These are phyloP conservation scores for Phytophthora parvispora DNA, from an alignment of 352 stramenopile species.

Conservation along the genomic window DNA sequence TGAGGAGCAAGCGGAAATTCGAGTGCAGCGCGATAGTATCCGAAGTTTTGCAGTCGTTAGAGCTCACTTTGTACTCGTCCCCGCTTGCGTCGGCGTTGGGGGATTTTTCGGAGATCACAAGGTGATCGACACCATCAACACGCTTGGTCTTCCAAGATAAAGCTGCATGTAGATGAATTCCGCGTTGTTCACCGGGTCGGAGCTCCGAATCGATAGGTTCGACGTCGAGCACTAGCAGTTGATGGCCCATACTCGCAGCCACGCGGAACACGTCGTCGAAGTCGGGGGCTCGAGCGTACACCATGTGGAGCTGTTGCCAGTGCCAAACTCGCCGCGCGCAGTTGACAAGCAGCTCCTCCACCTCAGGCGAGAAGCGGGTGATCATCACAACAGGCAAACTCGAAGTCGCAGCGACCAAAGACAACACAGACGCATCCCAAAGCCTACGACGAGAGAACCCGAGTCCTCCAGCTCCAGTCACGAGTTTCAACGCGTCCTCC, in stretches of 20 bases:
- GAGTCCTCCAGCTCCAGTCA: slow-evolving; percentile 12
- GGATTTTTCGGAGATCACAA: slow-evolving; percentile 15
- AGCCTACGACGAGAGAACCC: slow-evolving; percentile 58
- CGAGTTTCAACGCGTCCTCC: slow-evolving; percentile 22
- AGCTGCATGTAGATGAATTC: slow-evolving; percentile 20
- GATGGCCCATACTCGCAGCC: slow-evolving; percentile 56
- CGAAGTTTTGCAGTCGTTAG: neutral
- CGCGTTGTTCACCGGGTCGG: neutral
- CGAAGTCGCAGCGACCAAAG: slow-evolving; percentile 26
- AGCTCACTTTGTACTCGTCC: neutral
- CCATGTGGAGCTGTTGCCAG: slow-evolving; percentile 58
- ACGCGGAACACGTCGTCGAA: slow-evolving; percentile 41
- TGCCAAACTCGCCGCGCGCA: slow-evolving; percentile 50
- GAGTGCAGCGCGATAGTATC: slow-evolving; percentile 42
- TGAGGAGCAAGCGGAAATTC: slow-evolving; percentile 57
- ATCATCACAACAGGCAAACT: slow-evolving; percentile 53
- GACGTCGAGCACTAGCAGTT: slow-evolving; percentile 70
- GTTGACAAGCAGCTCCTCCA: slow-evolving; percentile 56
- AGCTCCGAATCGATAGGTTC: slow-evolving; percentile 49
- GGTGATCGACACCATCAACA: slow-evolving; percentile 28
- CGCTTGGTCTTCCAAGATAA: slow-evolving; percentile 47
- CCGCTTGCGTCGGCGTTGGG: neutral
- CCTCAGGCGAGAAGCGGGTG: slow-evolving; percentile 44
- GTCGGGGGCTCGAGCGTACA: slow-evolving; percentile 41
- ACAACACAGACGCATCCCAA: slow-evolving; percentile 55